Evolutionary conservation across 768 basidiomycete species (phyloP).

Genomic region (Inosperma sp.): DNA sequence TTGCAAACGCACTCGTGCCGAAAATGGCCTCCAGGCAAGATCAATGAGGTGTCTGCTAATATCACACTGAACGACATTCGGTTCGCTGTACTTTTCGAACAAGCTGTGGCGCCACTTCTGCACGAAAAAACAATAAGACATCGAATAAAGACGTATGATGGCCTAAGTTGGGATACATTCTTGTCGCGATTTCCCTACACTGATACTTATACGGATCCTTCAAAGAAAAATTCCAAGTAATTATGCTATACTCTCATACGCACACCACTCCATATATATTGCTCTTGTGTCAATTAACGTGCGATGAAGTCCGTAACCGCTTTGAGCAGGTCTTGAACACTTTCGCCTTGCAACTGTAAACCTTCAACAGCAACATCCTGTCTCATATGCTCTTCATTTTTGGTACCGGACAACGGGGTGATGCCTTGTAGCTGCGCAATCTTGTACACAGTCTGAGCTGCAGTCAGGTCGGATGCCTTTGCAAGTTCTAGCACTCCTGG

Average conservation of each 20-base stretch:
- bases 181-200: background rate
- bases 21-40: background rate
- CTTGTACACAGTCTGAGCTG: constrained; percentile 64
- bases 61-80: constrained; percentile 51
- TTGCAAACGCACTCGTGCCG: constrained; percentile 26
- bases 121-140: background rate
- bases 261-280: background rate
- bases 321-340: constrained; percentile 12
- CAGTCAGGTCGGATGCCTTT: constrained; percentile 45
- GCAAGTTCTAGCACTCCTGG: constrained; percentile 43
- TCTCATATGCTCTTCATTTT: constrained; percentile 51
- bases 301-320: constrained; percentile 13
- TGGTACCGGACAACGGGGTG: constrained; percentile 74
- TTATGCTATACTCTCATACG: no score
- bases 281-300: background rate
- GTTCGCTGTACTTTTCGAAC: constrained; percentile 42
- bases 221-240: background rate
- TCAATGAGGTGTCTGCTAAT: constrained; percentile 27
- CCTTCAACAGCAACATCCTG: constrained; percentile 49
- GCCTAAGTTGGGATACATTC: background rate
- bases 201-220: background rate
- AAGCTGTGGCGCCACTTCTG: constrained; percentile 1
- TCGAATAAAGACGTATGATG: no score
- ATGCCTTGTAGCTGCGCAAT: constrained; percentile 64
- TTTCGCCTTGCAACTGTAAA: constrained; percentile 17